Conservation (phyloP, 257 asterid species). For the Euphrasia confusa region DNA sequence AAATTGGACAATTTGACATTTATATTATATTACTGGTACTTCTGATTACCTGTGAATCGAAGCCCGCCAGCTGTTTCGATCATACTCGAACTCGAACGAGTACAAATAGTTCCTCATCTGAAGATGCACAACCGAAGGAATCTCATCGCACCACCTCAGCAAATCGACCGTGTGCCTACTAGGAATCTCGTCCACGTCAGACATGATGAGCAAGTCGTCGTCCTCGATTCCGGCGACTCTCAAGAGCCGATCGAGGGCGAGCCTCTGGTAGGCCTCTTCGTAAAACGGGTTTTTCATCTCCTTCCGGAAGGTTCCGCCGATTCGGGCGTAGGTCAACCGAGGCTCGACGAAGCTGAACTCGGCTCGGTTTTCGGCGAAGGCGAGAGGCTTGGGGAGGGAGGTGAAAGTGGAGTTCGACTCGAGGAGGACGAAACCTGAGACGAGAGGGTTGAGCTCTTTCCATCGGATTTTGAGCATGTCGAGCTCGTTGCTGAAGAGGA, state of each 20-base stretch:
- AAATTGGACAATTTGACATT: no score
- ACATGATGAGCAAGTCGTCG: constrained; percentile 41
- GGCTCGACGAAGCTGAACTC: constrained; percentile 37
- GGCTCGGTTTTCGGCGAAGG: constrained; percentile 27
- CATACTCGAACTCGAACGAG: constrained; percentile 36
- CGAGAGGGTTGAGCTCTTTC: constrained; percentile 36
- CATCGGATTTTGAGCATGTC: constrained; percentile 40
- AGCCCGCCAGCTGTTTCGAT: constrained; percentile 39
- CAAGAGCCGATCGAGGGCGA: constrained; percentile 38
- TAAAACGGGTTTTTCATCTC: constrained; percentile 37
- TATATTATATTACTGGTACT: no score
- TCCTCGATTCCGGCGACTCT: constrained; percentile 39
- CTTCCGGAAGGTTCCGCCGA: constrained; percentile 36
- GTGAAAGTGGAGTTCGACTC: constrained; percentile 45
- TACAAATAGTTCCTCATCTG: constrained; percentile 37
- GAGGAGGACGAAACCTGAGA: constrained; percentile 28
- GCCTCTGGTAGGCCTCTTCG: constrained; percentile 39
- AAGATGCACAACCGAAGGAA: constrained; percentile 38
- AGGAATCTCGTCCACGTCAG: constrained; percentile 44
- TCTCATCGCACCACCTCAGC: constrained; percentile 38
- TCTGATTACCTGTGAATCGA: constrained; percentile 22
- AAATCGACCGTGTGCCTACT: constrained; percentile 40
- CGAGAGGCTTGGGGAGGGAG: constrained; percentile 34
- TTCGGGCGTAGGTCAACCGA: constrained; percentile 28
- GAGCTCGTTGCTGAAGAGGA: constrained; percentile 35